These are phyloP conservation scores for Aspergillus cavernicola DNA, from an alignment of 495 filamentous ascomycete species.

Conservation along the genomic window DNA sequence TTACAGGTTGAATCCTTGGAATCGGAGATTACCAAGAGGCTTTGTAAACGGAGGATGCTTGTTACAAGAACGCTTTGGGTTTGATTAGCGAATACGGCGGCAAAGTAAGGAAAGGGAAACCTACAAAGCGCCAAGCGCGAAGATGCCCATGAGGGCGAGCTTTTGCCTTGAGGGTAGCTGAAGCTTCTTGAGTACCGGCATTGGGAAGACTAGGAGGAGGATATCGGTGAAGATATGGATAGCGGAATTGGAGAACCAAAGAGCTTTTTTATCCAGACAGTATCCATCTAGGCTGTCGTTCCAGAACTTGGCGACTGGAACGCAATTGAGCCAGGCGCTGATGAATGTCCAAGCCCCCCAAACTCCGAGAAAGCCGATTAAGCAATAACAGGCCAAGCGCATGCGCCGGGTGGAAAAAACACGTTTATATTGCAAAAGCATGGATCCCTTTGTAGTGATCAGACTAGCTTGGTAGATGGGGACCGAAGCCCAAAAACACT, in stretches of 20 bases:
- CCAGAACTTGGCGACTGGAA: constrained; percentile 36
- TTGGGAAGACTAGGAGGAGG: constrained; percentile 43
- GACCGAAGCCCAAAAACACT: constrained; percentile 37
- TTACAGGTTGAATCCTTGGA: constrained; percentile 47
- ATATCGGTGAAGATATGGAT: constrained; percentile 48
- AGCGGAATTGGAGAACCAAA: constrained; percentile 39
- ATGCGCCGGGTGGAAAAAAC: constrained; percentile 37
- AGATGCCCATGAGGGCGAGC: constrained; percentile 43
- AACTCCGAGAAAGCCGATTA: constrained; percentile 27
- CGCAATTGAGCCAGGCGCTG: constrained; percentile 35
- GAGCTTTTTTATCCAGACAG: constrained; percentile 31
- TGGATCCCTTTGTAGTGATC: constrained; percentile 35
- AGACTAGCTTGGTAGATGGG: constrained; percentile 35
- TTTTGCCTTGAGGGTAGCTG: constrained; percentile 42
- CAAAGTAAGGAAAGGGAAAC: too few species aligned
- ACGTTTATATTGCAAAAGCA: constrained; percentile 37
- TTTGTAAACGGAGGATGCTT: constrained; percentile 51
- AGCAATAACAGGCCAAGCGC: constrained; percentile 33
- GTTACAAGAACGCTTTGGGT: constrained; percentile 49
- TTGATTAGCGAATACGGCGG: too few species aligned
- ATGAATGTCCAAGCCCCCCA: constrained; percentile 39
- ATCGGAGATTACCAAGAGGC: constrained; percentile 39
- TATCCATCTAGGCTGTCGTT: constrained; percentile 25
- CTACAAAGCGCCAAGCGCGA: constrained; percentile 47
- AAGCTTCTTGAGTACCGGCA: constrained; percentile 43